A percentile compares a stretch with the other conserved stretches of the same genome.
Evolutionary conservation across 352 stramenopile genomes (phyloP).

Genomic region (Phytophthora brassicae): DNA sequence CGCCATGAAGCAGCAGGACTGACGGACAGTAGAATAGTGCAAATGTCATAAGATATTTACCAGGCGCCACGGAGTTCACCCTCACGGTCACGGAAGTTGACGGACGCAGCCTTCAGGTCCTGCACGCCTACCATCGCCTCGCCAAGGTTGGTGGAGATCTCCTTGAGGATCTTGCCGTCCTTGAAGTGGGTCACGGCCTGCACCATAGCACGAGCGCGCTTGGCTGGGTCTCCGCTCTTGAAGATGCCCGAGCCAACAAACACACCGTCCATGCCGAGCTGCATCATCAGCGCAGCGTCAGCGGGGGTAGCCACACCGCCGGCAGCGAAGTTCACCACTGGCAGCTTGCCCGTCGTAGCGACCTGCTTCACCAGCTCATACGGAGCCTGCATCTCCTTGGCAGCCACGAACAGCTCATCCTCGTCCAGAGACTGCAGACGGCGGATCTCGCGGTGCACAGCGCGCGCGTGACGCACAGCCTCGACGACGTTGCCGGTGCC

Average conservation of each 20-base stretch:
- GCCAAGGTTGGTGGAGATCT: conserved; percentile 95
- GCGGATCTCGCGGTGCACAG: conserved; percentile 92
- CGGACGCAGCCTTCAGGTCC: conserved; percentile 93
- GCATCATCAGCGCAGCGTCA: conserved; percentile 99
- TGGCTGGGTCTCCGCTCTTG: conserved; percentile 94
- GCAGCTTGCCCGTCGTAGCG: conserved; percentile 88
- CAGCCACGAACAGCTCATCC: conserved; percentile 96
- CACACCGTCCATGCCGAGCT: conserved; percentile 98
- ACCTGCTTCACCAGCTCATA: conserved; percentile 95
- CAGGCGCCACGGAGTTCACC: conserved; percentile 78
- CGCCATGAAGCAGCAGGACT: conserved; percentile 36
- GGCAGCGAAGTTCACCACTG: conserved; percentile 98
- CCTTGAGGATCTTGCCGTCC: conserved; percentile 96
- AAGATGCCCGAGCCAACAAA: conserved; percentile 99
- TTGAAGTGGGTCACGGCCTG: conserved; percentile 97
- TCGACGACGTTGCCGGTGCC: conserved; percentile 99
- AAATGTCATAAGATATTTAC: conserved; percentile 37
- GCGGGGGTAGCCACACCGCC: conserved; percentile 97
- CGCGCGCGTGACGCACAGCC: conserved; percentile 95
- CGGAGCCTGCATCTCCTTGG: conserved; percentile 96
- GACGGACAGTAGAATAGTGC: conserved; percentile 7
- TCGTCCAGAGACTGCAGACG: conserved; percentile 93
- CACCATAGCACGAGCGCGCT: conserved; percentile 96
- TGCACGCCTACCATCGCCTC: conserved; percentile 98
- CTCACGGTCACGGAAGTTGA: conserved; percentile 98